Conservation (phyloP, 768 basidiomycete species). For the Symmetrospora coprosmae region DNA sequence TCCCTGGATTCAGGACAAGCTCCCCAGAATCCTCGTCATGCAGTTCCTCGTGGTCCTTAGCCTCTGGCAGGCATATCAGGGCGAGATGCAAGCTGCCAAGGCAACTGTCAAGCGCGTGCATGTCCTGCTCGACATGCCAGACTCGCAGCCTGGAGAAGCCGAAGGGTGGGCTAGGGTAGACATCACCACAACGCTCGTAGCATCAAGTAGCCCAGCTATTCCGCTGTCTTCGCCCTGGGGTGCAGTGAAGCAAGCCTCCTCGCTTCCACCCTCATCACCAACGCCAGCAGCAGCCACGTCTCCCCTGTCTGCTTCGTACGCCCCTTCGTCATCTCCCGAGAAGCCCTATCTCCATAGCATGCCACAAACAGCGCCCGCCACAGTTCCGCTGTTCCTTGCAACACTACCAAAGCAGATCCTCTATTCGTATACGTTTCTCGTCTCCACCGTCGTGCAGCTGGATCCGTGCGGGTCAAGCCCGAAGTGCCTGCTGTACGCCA, state of each 20-base stretch:
- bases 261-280: too few relatives aligned
- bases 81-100: slow-evolving; percentile 3
- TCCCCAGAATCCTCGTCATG: not conserved
- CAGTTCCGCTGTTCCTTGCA: too few relatives aligned
- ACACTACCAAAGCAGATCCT: not conserved
- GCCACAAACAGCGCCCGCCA: too few relatives aligned
- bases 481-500: slow-evolving; percentile 10
- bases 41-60: slow-evolving; percentile 8
- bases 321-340: too few relatives aligned
- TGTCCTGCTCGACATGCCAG: not conserved
- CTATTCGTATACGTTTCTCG: slow-evolving; percentile 16
- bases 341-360: too few relatives aligned
- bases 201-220: too few relatives aligned
- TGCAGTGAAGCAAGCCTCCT: too few relatives aligned
- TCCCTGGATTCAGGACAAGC: not conserved
- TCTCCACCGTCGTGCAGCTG: slow-evolving; percentile 12
- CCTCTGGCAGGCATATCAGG: not conserved
- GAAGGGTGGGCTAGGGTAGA: not conserved
- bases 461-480: slow-evolving; percentile 1
- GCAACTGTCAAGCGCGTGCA: not conserved
- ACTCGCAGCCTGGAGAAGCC: not conserved
- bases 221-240: too few relatives aligned
- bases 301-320: too few relatives aligned
- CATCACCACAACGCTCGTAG: too few relatives aligned
- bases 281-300: too few relatives aligned